These are phyloP conservation scores for Rhodotorula graminis DNA, from an alignment of 768 basidiomycete genomes.

Conservation along the genomic window DNA sequence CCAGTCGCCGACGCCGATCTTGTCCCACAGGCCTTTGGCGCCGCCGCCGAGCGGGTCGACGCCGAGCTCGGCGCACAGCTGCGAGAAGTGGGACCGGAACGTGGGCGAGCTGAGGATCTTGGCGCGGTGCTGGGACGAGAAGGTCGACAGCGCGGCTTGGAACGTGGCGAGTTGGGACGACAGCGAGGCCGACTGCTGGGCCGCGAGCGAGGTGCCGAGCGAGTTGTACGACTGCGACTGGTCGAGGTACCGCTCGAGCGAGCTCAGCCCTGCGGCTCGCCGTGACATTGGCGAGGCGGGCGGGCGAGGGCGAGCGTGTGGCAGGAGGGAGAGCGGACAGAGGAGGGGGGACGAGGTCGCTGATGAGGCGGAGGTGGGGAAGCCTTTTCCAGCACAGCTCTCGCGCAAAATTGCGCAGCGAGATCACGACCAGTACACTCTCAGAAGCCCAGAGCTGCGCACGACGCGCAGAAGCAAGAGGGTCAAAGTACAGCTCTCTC, in stretches of 20 bases:
- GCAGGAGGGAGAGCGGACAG: background rate
- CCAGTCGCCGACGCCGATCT: slow-evolving; percentile 76
- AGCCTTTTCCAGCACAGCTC: too few relatives aligned
- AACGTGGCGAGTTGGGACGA: slow-evolving; percentile 78
- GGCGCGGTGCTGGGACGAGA: slow-evolving; percentile 75
- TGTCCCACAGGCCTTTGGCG: slow-evolving; percentile 73
- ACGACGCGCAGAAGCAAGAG: too few relatives aligned
- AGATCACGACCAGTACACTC: too few relatives aligned
- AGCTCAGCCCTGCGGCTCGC: slow-evolving; percentile 51
- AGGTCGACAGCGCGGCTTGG: slow-evolving; percentile 69
- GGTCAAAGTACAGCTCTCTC: too few relatives aligned
- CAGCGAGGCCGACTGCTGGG: slow-evolving; percentile 69
- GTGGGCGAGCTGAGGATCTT: slow-evolving; percentile 76
- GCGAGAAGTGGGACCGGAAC: slow-evolving; percentile 86
- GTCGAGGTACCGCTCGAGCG: slow-evolving; percentile 80
- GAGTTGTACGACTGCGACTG: slow-evolving; percentile 73
- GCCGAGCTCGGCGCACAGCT: slow-evolving; percentile 91
- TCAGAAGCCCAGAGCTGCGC: too few relatives aligned
- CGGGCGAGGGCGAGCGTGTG: too few relatives aligned
- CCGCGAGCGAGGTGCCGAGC: slow-evolving; percentile 72
- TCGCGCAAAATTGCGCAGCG: too few relatives aligned
- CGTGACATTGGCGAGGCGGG: slow-evolving; percentile 7
- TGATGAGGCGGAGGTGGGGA: too few relatives aligned
- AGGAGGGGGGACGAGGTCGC: background rate
- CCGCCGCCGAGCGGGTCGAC: slow-evolving; percentile 71